Base-by-base conservation (phyloP, 345 rosid species). In the Populus pruinosa region DNA sequence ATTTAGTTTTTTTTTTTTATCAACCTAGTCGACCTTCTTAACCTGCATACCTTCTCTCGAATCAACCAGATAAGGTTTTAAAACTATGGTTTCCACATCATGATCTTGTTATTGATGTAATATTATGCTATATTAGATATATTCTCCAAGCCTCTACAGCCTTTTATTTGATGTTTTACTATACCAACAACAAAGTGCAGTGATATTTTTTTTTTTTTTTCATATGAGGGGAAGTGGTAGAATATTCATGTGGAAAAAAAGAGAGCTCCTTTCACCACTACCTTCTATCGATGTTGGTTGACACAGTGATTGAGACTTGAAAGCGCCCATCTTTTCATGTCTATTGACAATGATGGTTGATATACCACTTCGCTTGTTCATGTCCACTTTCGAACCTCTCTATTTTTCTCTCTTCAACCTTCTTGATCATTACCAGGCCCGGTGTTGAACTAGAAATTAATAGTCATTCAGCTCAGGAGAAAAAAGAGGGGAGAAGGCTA, bases 301-400 rank as follows among this genome's bases (percentile, higher is more conserved):
- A 85, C 89, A 87, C 90, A 89, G 89, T 88, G 92, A 84, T 77
- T 83, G 71, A 79, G 90, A 86, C 88, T 86, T 86, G 93, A 91
- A 87, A 91, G 93, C 93, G 75, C 93, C 93, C 91, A 91, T 91
- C 93, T 86, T 89, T 91, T 91, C 95, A 86, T 89, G 95, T 87
- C 92, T 67, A 82, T 76, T 86, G 92, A 91, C 88, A 86, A 78
- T 87, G 94, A 91, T 88, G 81, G 87, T 88, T 91, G 95, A 91
- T 87, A 79, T 55, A 77, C 87, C 87, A 78, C 82, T 87, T 83
- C 80, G 82, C 79, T 86, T 86, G 78, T 84, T 83, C 86, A 67
- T 89, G 87, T 83, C 85, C 83, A 78, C 80, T 83, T 79, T 89
- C 83, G 74, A 79, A 88, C 83, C 88, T 20, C 76, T 35, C 5